Evolutionary conservation across 1,284 basidiomycete species (phyloP), one percentile per base, ranked within the genome.

Genomic region (Leccinum fallax): DNA sequence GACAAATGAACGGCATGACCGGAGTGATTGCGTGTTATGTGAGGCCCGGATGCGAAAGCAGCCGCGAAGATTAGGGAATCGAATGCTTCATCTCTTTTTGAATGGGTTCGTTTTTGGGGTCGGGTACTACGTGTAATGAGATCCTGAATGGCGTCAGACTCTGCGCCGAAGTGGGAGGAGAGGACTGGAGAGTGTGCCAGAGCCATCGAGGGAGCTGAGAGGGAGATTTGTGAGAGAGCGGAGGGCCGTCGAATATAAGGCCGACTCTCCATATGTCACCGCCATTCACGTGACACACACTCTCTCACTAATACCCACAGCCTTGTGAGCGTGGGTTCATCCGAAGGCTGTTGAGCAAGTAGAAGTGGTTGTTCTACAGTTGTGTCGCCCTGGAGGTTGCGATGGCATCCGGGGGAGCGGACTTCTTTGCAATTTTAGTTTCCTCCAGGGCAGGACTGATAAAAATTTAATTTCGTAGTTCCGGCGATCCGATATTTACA

Each of bases 1-100:
- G 90, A 88, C 58, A 85, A 80, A 69, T 90, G 90, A 5, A 40
- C 11, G 38, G 63, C 63, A 54, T 71, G 70, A 2, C 66, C 64
- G 10, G 69, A 63, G 72, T 93, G 91, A 69, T 93, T 90, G 40
- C 89, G 82, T 40, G 91, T 92, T 58, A 88, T 81, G 65, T 90
- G 83, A 7, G 88, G 88, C 24, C 86, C 87, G 1, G 88, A 88
- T 2, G 88, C 86, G 11, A 84, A 81, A 11, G 85, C 88, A 0
- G 87, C 87, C 34, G 89, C 89, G 57, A 93, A 83, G 56, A 93
- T 78, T 5, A 93, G 78, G 19, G 90, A 87, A 67, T 93, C 89
- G 51, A 93, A 80, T 0, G 85, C 83, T 13, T 87, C 85, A 71
- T 92, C 90, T 60, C 63, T 69, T 87, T 79, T 62, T 82, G 78